Evolutionary conservation across 768 basidiomycete species (phyloP), one percentile per base, ranked within the genome.

Genomic region (Lactarius hengduanensis): DNA sequence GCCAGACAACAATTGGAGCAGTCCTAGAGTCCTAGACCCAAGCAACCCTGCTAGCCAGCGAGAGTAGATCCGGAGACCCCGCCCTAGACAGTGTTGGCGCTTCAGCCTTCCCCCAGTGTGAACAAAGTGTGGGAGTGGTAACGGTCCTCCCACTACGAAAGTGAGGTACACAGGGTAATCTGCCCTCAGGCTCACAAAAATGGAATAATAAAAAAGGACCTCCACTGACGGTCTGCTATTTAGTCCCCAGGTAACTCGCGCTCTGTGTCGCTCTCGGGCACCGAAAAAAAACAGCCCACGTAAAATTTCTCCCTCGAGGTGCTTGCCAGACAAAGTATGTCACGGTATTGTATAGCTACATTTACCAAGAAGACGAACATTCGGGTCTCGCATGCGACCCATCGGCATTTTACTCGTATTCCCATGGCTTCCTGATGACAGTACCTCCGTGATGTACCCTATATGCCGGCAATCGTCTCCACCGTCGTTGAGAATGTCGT

Each of bases 381-480:
- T 38, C 47, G 57, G 56, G 28, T 38, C 36, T n/a, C n/a, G 30
- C 28, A 20, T 57, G 55, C 36, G 60, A 50, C 13, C 20, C 55
- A 57, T 57, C 60, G 62, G 60, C 45, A 5, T 11, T 57, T 45
- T 16, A 15, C 40, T 36, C 26, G 22, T 45, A 26, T 26, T 9
- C 32, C 36, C 45, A 20, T 38, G 40, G 41, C 59, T 60, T 56
- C 59, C 40, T 43, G 26, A 40, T 58, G 63, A 55, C 9, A 56
- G 34, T 30, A 26, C 47, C 22, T 40, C 36, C 59, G 41, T 53
- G 59, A 45, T 56, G 55, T 47, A 61, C 26, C 43, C 60, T 30
- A 43, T 32, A 11, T 53, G 30, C 41, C 47, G 15, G 20, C 47
- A 47, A 16, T 53, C 28, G 43, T 18, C n/a, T 43, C 57, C 47